Evolutionary conservation across 352 stramenopile species (phyloP).

Genomic region (Pythium graminicola): DNA sequence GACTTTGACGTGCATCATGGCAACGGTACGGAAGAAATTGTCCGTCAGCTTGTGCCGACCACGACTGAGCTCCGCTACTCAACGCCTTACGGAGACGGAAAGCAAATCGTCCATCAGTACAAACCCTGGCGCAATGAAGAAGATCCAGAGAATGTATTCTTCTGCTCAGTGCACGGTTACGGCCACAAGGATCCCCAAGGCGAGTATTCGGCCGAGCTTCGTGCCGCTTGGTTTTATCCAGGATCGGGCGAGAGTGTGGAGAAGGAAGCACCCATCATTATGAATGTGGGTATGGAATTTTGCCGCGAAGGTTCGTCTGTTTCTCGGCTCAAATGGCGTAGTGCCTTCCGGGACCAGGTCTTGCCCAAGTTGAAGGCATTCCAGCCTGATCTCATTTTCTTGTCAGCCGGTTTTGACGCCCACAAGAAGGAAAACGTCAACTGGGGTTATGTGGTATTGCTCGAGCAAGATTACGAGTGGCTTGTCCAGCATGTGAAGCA

Average conservation of each 20-base stretch:
- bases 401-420: conserved; percentile 76
- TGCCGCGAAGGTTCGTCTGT: conserved; percentile 43
- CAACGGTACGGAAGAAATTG: conserved; percentile 97
- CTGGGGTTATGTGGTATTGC: conserved; percentile 64
- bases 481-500: conserved; percentile 67
- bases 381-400: conserved; percentile 71
- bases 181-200: conserved; percentile 63
- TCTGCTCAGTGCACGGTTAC: conserved; percentile 87
- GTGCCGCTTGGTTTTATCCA: conserved; percentile 74
- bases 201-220: conserved; percentile 31
- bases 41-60: conserved; percentile 88
- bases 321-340: conserved; percentile 68
- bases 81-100: conserved; percentile 88
- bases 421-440: conserved; percentile 78
- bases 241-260: conserved; percentile 47
- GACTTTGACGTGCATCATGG: conserved; percentile 99
- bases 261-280: conserved; percentile 42
- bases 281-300: conserved; percentile 57
- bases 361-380: conserved; percentile 53
- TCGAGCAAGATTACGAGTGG: conserved; percentile 85
- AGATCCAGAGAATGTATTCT: conserved; percentile 95
- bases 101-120: conserved; percentile 83
- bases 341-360: conserved; percentile 62
- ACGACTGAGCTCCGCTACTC: conserved; percentile 73
- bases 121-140: conserved; percentile 95